Evolutionary conservation across 371 early-diverging fungal species (phyloP).

Genomic region (Lichtheimia corymbifera): DNA sequence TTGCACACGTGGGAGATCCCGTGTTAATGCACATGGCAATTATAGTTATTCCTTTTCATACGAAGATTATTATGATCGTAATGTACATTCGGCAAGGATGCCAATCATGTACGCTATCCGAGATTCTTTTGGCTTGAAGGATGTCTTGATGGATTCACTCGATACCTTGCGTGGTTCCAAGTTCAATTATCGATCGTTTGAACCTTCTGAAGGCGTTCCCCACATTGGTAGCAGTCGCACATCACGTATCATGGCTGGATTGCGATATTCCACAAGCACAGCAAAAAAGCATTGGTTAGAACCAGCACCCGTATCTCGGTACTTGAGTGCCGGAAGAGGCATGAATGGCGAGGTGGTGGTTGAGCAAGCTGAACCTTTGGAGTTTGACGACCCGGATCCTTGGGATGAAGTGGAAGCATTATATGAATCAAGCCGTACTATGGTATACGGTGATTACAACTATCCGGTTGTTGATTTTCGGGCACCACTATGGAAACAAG

Average conservation of each 20-base stretch:
- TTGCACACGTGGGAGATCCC: too few relatives aligned
- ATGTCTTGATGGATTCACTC: constrained; percentile 79
- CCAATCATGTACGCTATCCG: constrained; percentile 74
- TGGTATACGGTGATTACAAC: constrained; percentile 58
- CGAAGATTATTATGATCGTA: constrained; percentile 68
- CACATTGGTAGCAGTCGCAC: constrained; percentile 59
- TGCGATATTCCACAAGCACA: constrained; percentile 77
- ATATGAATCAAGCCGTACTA: constrained; percentile 40
- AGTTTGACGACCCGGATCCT: constrained; percentile 44
- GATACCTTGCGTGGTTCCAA: constrained; percentile 77
- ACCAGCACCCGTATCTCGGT: constrained; percentile 47
- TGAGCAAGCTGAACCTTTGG: constrained; percentile 30
- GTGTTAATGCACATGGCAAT: neutral
- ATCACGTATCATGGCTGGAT: constrained; percentile 73
- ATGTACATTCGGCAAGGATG: constrained; percentile 74
- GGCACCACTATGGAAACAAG: constrained; percentile 45
- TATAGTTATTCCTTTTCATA: constrained; percentile 72
- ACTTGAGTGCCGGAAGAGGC: constrained; percentile 32
- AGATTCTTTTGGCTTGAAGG: constrained; percentile 83
- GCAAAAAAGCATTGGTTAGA: constrained; percentile 78
- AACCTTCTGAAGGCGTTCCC: constrained; percentile 71
- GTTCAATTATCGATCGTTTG: constrained; percentile 83
- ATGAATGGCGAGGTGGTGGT: constrained; percentile 35
- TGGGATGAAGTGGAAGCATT: constrained; percentile 42
- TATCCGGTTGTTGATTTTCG: constrained; percentile 56